phyloP scores from a whole-genome alignment of 225 moss, liverwort and hornwort species.

The Marchantia polymorpha region DNA sequence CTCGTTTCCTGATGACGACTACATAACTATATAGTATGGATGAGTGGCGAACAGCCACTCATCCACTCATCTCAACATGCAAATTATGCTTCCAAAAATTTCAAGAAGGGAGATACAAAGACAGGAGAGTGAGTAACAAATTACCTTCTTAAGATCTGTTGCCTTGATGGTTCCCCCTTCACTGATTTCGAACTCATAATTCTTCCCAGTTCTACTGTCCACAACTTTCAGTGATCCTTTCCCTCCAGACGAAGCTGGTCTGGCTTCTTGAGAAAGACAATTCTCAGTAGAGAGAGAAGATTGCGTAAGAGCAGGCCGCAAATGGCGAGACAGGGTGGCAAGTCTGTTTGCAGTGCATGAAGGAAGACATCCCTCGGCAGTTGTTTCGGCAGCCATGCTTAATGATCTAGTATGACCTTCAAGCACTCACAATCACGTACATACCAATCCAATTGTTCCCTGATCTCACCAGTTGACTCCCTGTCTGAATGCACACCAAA shows the following conservation, averaged over 20 bases:
- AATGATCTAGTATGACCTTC: background rate
- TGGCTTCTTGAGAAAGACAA: constrained; percentile 34
- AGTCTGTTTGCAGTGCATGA: constrained; percentile 33
- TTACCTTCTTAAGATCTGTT: constrained; percentile 80
- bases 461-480: background rate
- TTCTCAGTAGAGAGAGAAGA: constrained; percentile 23
- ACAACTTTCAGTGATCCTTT: constrained; percentile 66
- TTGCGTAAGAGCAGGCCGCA: constrained; percentile 13
- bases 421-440: background rate
- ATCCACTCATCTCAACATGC: background rate
- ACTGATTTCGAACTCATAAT: constrained; percentile 73
- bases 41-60: background rate
- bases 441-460: constrained; percentile 1
- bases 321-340: constrained; percentile 38
- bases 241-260: constrained; percentile 74
- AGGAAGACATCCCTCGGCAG: constrained; percentile 10
- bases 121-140: background rate
- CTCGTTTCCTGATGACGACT: background rate
- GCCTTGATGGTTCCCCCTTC: constrained; percentile 90
- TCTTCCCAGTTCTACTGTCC: constrained; percentile 81
- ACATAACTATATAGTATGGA: background rate
- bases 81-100: background rate
- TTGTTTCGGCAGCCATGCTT: constrained; percentile 19
- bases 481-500: background rate
- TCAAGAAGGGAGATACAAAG: background rate